phyloP scores from a whole-genome alignment of 768 basidiomycete genomes.

The Pleurotus djamor region DNA sequence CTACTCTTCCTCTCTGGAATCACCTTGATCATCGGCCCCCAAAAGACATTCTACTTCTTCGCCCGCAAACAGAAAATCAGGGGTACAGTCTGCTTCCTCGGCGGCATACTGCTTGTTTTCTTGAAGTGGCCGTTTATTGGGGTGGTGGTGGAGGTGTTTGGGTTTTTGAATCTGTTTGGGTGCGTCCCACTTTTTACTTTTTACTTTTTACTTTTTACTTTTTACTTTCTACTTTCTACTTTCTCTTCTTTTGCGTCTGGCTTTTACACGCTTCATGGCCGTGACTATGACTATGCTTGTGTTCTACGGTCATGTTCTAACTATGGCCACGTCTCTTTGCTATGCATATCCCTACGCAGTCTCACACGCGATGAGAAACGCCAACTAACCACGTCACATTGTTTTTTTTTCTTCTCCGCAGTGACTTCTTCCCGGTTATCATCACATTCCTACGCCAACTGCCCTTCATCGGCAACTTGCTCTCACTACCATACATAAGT shows the following conservation, averaged over 20 bases:
- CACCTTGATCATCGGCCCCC: conserved; percentile 94
- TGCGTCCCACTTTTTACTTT: conserved; percentile 28
- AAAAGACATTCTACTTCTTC: conserved; percentile 98
- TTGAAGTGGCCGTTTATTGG: conserved; percentile 94
- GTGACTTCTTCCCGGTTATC: conserved; percentile 99
- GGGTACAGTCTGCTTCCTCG: conserved; percentile 85
- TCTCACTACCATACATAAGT: conserved; percentile 87
- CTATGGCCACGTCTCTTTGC: too few relatives aligned
- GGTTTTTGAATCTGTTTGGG: conserved; percentile 98
- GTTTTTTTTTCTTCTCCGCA: conserved; percentile 27
- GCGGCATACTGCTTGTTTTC: conserved; percentile 91
- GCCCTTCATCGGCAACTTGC: conserved; percentile 84
- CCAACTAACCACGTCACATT: background rate
- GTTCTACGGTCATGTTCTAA: too few relatives aligned
- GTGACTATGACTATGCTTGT: too few relatives aligned
- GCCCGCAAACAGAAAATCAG: conserved; percentile 93
- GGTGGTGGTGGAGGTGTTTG: conserved; percentile 91
- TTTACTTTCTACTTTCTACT: background rate
- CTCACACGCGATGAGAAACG: background rate
- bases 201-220: background rate
- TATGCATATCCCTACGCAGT: too few relatives aligned
- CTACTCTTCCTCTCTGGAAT: conserved; percentile 93
- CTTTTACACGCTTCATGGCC: too few relatives aligned
- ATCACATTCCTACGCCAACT: conserved; percentile 95
- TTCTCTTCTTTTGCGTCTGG: background rate